phyloP scores from a whole-genome alignment of 768 basidiomycete genomes.

The Lactarius tabidus region DNA sequence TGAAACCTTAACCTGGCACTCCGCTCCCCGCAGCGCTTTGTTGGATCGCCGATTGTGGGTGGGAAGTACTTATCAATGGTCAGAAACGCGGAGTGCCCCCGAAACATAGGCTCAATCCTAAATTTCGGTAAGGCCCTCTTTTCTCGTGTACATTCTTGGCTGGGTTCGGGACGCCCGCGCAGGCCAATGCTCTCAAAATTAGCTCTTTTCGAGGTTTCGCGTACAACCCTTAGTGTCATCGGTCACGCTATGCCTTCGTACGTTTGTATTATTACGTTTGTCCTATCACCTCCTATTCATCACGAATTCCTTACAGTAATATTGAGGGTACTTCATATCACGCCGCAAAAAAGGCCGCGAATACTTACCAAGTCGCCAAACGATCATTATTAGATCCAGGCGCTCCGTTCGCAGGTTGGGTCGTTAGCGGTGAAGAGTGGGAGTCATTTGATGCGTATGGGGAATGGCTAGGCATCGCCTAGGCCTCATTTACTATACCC shows the following conservation, averaged over 20 bases:
- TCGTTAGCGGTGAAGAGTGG: slow-evolving; percentile 49
- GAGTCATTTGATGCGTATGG: slow-evolving; percentile 43
- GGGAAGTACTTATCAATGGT: slow-evolving; percentile 75
- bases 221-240: slow-evolving; percentile 27
- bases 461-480: background rate
- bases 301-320: background rate
- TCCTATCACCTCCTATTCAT: background rate
- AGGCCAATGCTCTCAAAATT: slow-evolving; percentile 55
- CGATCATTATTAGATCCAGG: slow-evolving; percentile 39
- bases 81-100: slow-evolving; percentile 72
- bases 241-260: slow-evolving; percentile 18
- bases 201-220: slow-evolving; percentile 49
- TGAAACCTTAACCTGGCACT: slow-evolving; percentile 5
- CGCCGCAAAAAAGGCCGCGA: slow-evolving; percentile 39
- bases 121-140: slow-evolving; percentile 48
- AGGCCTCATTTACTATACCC: background rate
- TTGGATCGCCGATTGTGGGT: slow-evolving; percentile 53
- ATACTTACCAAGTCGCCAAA: slow-evolving; percentile 52
- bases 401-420: slow-evolving; percentile 60
- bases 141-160: background rate
- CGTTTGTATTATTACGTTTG: slow-evolving; percentile 10
- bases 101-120: slow-evolving; percentile 59
- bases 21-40: slow-evolving; percentile 50
- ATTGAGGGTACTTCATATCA: slow-evolving; percentile 40
- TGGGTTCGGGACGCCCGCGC: background rate